A percentile compares a stretch with the other conserved stretches of the same genome.
Evolutionary conservation across 1,284 basidiomycete genomes (phyloP).

Genomic region (Papiliotrema nemorosa): DNA sequence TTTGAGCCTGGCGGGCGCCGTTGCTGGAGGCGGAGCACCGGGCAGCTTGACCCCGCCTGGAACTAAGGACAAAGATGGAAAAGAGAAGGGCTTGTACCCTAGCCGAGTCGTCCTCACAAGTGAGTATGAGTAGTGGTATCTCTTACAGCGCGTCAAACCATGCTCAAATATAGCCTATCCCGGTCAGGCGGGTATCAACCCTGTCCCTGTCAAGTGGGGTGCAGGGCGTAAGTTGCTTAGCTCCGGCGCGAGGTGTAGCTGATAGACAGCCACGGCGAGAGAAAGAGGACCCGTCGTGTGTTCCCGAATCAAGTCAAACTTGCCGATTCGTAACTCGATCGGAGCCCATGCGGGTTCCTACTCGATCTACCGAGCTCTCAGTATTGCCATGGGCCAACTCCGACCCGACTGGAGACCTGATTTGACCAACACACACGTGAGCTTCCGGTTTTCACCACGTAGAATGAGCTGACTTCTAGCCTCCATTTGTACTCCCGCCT

Average conservation of each 20-base stretch:
- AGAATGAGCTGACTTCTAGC: slow-evolving; percentile 42
- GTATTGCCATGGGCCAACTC: slow-evolving; percentile 85
- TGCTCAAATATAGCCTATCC: slow-evolving; percentile 58
- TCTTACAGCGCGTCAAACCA: background rate
- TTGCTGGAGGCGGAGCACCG: slow-evolving; percentile 19
- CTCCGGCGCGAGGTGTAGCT: background rate
- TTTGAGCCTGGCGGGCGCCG: slow-evolving; percentile 20
- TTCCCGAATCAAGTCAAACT: slow-evolving; percentile 74
- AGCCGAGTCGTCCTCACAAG: slow-evolving; percentile 39
- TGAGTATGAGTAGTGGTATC: slow-evolving; percentile 11
- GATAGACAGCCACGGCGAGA: slow-evolving; percentile 23
- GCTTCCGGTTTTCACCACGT: slow-evolving; percentile 2
- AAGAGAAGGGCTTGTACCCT: slow-evolving; percentile 31
- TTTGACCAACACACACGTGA: slow-evolving; percentile 71
- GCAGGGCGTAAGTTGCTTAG: slow-evolving; percentile 57
- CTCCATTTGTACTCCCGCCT: slow-evolving; percentile 76
- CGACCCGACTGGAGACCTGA: slow-evolving; percentile 81
- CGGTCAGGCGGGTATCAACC: slow-evolving; percentile 68
- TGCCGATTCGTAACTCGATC: slow-evolving; percentile 88
- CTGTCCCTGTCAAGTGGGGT: slow-evolving; percentile 78
- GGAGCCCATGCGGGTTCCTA: slow-evolving; percentile 93
- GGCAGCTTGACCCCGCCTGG: slow-evolving; percentile 16
- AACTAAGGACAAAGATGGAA: slow-evolving; percentile 8
- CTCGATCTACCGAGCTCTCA: slow-evolving; percentile 88
- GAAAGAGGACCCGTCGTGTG: slow-evolving; percentile 83